Percentiles rank a stretch among this genome's conserved stretches.
Evolutionary conservation across 1,139 yeast genomes (phyloP).

Genomic region (Saccharomyces hybrid): DNA sequence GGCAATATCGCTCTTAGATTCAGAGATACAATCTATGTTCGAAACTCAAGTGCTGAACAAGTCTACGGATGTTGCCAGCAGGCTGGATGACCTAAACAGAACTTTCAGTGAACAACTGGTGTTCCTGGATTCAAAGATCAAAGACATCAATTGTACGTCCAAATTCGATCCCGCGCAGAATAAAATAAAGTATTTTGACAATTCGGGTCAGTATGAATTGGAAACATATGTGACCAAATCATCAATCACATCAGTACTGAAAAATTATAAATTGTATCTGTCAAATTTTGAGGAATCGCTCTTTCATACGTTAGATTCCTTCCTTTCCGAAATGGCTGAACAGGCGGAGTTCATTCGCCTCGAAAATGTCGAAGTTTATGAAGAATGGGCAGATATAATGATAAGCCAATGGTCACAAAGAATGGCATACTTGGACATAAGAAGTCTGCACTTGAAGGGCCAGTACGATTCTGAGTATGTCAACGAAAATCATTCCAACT

Average conservation of each 20-base stretch:
- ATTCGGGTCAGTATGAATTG: slow-evolving; percentile 29
- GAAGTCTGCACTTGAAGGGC: not conserved
- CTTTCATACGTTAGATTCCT: not conserved
- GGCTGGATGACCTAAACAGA: not conserved
- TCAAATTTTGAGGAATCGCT: not conserved
- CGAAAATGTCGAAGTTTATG: slow-evolving; percentile 54
- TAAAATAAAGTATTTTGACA: slow-evolving; percentile 33
- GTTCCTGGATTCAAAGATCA: slow-evolving; percentile 25
- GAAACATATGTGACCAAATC: slow-evolving; percentile 45
- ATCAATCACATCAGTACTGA: slow-evolving; percentile 44
- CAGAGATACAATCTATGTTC: not conserved
- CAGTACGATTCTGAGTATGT: slow-evolving; percentile 2
- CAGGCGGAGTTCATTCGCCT: slow-evolving; percentile 41
- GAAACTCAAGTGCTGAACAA: not conserved
- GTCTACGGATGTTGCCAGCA: not conserved
- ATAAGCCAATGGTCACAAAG: slow-evolving; percentile 45
- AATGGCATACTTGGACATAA: slow-evolving; percentile 29
- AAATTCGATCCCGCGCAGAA: slow-evolving; percentile 39
- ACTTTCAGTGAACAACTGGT: not conserved
- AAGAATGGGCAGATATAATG: slow-evolving; percentile 61
- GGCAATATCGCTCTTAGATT: not conserved
- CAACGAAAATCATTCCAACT: slow-evolving; percentile 16
- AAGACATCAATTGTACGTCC: slow-evolving; percentile 43
- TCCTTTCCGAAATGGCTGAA: not conserved
- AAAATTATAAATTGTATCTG: slow-evolving; percentile 33